A percentile compares a stretch with the other conserved stretches of the same genome.
Evolutionary conservation across 164 flowering plant species (phyloP).

Genomic region (Annona squamosa): DNA sequence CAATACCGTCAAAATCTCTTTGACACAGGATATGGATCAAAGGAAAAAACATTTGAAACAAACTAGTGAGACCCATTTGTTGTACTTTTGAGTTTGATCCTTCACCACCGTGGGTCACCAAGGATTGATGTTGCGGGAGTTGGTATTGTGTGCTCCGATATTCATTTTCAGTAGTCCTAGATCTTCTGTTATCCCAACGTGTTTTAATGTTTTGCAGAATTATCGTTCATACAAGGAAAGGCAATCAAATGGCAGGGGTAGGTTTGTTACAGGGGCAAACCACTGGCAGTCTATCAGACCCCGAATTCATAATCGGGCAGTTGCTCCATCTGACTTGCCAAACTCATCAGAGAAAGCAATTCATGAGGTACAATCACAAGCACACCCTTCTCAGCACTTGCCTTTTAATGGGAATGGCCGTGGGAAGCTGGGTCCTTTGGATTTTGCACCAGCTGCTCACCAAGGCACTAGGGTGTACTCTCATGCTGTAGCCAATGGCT

Average conservation of each 20-base stretch:
- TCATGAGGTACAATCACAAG: not conserved
- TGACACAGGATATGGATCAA: not conserved
- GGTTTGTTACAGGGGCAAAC: conserved; percentile 22
- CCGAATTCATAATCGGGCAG: conserved; percentile 34
- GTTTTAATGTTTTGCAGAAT: conserved; percentile 44
- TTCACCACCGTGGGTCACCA: no score
- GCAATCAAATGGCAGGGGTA: conserved; percentile 32
- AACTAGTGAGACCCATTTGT: not conserved
- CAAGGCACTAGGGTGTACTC: conserved; percentile 20
- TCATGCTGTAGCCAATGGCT: conserved; percentile 22
- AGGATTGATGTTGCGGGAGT: no score
- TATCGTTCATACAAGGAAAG: conserved; percentile 26
- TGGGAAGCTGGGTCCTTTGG: conserved; percentile 19
- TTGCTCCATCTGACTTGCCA: conserved; percentile 11
- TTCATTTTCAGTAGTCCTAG: no score
- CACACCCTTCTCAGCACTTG: conserved; percentile 13
- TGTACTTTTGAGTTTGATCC: not conserved
- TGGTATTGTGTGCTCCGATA: no score
- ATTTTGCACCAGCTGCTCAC: conserved; percentile 11
- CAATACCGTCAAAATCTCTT: not conserved
- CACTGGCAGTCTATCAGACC: conserved; percentile 25
- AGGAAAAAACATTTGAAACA: no score
- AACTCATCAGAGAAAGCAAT: conserved; percentile 33
- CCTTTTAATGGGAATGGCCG: conserved; percentile 14
- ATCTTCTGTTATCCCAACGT: not conserved